These are phyloP conservation scores for Elymus sibiricus DNA, from an alignment of 176 grass and related monocot genomes.

Conservation along the genomic window DNA sequence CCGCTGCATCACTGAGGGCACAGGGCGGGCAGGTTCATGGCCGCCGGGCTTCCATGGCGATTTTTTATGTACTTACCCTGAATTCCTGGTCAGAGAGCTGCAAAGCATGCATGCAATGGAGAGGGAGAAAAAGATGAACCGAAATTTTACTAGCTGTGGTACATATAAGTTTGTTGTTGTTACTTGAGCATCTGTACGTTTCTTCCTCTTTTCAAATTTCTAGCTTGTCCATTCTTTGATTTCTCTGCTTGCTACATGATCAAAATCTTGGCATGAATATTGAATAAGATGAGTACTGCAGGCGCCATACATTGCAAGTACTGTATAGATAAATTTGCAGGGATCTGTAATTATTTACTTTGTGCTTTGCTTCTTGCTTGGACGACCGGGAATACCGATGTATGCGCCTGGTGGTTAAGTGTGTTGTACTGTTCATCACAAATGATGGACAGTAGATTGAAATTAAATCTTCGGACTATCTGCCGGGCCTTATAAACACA, in stretches of 20 bases:
- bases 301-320: background rate
- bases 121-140: too few species aligned
- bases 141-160: conserved; percentile 17
- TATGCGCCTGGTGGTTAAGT: conserved; percentile 20
- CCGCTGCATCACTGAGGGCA: conserved; percentile 67
- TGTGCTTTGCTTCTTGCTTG: background rate
- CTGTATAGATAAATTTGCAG: background rate
- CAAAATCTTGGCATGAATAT: background rate
- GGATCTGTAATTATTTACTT: conserved; percentile 5
- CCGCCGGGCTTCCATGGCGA: background rate
- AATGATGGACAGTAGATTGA: background rate
- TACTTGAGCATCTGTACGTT: background rate
- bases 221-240: background rate
- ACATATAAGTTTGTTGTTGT: conserved; percentile 28
- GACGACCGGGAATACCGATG: background rate
- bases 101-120: too few species aligned
- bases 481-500: too few species aligned
- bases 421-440: background rate
- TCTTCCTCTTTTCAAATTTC: background rate
- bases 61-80: conserved; percentile 27
- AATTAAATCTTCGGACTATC: too few species aligned
- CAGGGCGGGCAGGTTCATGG: too few species aligned
- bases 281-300: background rate
- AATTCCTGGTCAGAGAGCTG: too few species aligned
- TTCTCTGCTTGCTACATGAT: background rate